A percentile compares a stretch with the other conserved stretches of the same genome.
Conservation (phyloP, 1,139 yeast genomes). For the Yamadazyma epiphylla region DNA sequence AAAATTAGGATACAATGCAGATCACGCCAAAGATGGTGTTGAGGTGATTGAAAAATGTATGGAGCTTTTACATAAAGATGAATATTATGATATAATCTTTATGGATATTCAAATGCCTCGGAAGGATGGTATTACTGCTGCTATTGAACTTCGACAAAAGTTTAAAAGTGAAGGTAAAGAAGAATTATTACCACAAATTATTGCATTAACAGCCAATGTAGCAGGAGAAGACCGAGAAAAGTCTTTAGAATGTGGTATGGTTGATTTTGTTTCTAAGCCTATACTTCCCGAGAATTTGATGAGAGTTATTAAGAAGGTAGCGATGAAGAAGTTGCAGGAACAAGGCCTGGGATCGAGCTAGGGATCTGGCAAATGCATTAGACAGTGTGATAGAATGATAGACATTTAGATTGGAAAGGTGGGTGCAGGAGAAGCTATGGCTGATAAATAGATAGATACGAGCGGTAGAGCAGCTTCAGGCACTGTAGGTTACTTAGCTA, state of each 20-base stretch:
- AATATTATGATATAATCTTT: constrained; percentile 45
- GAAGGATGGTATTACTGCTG: constrained; percentile 49
- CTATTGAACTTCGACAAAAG: constrained; percentile 28
- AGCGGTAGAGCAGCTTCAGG: too few species aligned
- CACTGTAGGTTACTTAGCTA: too few species aligned
- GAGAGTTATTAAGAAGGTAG: constrained; percentile 19
- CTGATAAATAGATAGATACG: neutral
- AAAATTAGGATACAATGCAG: constrained; percentile 50
- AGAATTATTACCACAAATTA: constrained; percentile 36
- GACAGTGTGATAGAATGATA: too few species aligned
- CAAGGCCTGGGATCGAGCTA: too few species aligned
- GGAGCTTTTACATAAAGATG: constrained; percentile 21
- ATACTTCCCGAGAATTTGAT: constrained; percentile 46
- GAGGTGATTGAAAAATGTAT: constrained; percentile 44
- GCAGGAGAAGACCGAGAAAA: constrained; percentile 52
- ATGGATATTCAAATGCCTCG: constrained; percentile 59
- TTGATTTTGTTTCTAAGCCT: constrained; percentile 55
- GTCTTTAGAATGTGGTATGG: constrained; percentile 51
- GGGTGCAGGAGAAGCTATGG: constrained; percentile 3
- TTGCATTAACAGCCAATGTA: constrained; percentile 56
- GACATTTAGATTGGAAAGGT: too few species aligned
- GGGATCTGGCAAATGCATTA: too few species aligned
- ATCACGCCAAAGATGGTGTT: constrained; percentile 54
- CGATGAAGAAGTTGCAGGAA: too few species aligned
- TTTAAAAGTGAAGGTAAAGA: constrained; percentile 20